A percentile compares a stretch with the other conserved stretches of the same genome.
phyloP scores from a whole-genome alignment of 768 basidiomycete genomes.

The Boletus rubroflammeus region DNA sequence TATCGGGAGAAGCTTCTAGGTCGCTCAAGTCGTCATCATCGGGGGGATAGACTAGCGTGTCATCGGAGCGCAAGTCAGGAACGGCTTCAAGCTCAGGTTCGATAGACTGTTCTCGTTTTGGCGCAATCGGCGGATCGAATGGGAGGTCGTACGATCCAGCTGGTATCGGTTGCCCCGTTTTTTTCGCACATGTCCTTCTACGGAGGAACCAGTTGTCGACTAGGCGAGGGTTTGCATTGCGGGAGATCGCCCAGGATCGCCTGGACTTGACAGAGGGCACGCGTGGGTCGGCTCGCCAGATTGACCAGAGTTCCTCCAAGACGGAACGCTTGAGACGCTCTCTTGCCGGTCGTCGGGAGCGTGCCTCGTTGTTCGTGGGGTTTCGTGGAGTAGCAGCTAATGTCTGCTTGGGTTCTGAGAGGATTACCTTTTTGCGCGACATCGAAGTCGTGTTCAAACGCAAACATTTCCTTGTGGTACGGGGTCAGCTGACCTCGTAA shows the following conservation, averaged over 20 bases:
- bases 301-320: constrained; percentile 28
- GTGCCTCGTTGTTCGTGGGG: background rate
- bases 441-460: constrained; percentile 4
- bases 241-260: constrained; percentile 25
- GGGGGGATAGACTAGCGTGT: constrained; percentile 16
- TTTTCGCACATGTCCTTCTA: constrained; percentile 26
- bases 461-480: background rate
- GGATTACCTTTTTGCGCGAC: constrained; percentile 5
- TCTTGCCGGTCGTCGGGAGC: constrained; percentile 1
- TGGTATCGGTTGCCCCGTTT: constrained; percentile 13
- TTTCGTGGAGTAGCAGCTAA: background rate
- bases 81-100: background rate
- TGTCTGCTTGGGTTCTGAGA: background rate
- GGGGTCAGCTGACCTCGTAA: constrained; percentile 11
- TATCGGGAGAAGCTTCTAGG: constrained; percentile 23
- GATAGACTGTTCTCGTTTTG: constrained; percentile 11
- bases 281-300: constrained; percentile 29
- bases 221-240: constrained; percentile 14
- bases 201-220: constrained; percentile 28
- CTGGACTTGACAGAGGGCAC: constrained; percentile 28
- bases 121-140: constrained; percentile 1
- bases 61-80: constrained; percentile 21
- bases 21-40: constrained; percentile 6
- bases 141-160: constrained; percentile 23
- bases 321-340: constrained; percentile 12